Base-by-base conservation (phyloP, 257 asterid genomes). In the Thymus mandschuricus region DNA sequence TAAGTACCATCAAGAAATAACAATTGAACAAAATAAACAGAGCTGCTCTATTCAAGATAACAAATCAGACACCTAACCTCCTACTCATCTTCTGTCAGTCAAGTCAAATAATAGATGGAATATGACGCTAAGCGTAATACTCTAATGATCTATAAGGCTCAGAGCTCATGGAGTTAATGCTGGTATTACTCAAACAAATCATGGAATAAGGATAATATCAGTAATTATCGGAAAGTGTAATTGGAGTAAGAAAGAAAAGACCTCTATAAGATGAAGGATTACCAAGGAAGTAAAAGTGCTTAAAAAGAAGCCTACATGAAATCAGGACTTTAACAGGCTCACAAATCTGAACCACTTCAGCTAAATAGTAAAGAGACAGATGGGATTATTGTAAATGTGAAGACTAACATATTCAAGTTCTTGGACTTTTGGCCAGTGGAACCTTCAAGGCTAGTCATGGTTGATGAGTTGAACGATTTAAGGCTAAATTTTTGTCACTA, bases 231-330 rank as follows among this genome's bases (percentile, higher is more conserved):
- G 21, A 11, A 38, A 52, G 31, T 59, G 33, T 58, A 13, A 30
- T 41, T 56, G 68, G 9, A 57, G 21, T 27, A 65, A 11, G 44
- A 49, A 67, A 11, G 66, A 40, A 10, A 27, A 45, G 55, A 13
- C 33, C 3, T 35, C 55, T 12, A 70, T 40, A 54, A 7, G 62
- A 57, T 70, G 68, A 57, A 35, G 49, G 48, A 49, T 60, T 68
- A 30, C 61, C 12, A 7, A 68, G 68, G 52, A 65, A 5, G 31
- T 63, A 49, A 13, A 34, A 12, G 13, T 48, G n/a, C 29, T 3
- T 41, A 59, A 10, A 11, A 49, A 59, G 48, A 30, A 58, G 51
- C 69, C 57, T 7, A 21, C 21, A 35, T 6, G 40, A 61, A 38
- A 68, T 69, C 79, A 8, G 59, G 40, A 35, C n/a, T 28, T 11